Evolutionary conservation across 345 rosid genomes (phyloP), one percentile per base, ranked within the genome.

Genomic region (Pistacia atlantica): DNA sequence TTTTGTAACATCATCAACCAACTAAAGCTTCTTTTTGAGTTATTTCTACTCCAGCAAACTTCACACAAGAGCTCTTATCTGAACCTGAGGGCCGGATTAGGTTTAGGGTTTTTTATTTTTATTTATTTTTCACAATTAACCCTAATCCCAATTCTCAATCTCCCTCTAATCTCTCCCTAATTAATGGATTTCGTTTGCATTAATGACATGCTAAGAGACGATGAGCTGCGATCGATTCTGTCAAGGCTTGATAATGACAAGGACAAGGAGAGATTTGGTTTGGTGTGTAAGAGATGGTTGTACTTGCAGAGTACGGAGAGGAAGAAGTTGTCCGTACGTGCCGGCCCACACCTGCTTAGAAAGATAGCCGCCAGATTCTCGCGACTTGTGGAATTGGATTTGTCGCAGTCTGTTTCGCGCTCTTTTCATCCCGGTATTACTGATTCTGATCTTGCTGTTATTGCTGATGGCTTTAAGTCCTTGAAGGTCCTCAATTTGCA

Each of bases 271-370:
- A 84, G 84, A 57, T 93, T 92, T 62, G 93, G 99, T 25, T 82
- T 93, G 87, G 99, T 96, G 17, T 96, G 98, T 81, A 92, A 93
- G 90, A 80, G 90, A 79, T 93, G 99, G 99, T 85, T 95, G 38
- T 62, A 78, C 73, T 82, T 95, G 77, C 97, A 95, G 90, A 95
- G 98, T 81, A 86, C 91, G 0, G 97, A 90, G 81, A 86, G 99
- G 86, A 92, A 81, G 90, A 92, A 87, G 85, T 90, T 96, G 54
- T 89, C 95, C 5, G 95, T 90, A 20, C 94, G 97, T 33, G 99
- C 99, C 31, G 99, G 99, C 37, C 87, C 97, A 5, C 98, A 92
- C 76, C 86, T 95, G 98, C 98, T 96, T 61, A 78, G 76, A 62
- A 90, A 87, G 78, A 88, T 92, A 78, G 98, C 98, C 20, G 82